Conservation (phyloP, 148 eudicot genomes). For the Fagopyrum tataricum region DNA sequence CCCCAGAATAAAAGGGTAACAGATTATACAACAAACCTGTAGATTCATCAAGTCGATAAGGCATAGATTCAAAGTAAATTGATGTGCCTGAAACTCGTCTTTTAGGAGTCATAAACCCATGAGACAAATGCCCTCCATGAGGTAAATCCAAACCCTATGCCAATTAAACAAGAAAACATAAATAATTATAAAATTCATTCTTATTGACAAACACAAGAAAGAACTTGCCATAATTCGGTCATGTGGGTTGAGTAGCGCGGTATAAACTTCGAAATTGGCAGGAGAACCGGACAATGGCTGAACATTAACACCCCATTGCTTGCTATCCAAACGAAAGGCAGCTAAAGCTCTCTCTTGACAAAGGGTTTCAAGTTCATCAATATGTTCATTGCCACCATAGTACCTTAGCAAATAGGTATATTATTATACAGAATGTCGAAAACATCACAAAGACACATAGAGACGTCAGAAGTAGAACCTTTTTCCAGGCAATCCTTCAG, state of each 20-base stretch:
- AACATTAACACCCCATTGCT: slow-evolving; percentile 93
- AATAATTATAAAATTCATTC: not conserved
- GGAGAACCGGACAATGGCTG: slow-evolving; percentile 94
- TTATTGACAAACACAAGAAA: not conserved
- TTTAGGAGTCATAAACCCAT: slow-evolving; percentile 91
- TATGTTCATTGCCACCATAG: slow-evolving; percentile 87
- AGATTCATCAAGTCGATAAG: slow-evolving; percentile 83
- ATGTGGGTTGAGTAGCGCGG: slow-evolving; percentile 83
- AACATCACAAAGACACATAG: not conserved
- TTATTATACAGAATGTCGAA: not conserved
- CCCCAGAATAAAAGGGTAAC: not conserved
- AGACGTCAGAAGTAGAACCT: slow-evolving; percentile 32
- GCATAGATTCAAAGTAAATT: slow-evolving; percentile 89
- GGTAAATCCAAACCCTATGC: slow-evolving; percentile 81
- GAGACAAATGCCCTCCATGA: slow-evolving; percentile 90
- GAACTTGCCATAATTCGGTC: slow-evolving; percentile 78
- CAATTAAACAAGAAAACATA: not conserved
- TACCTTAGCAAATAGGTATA: slow-evolving; percentile 32
- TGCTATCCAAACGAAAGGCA: slow-evolving; percentile 64
- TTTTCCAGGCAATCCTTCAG: slow-evolving; percentile 94
- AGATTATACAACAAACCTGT: slow-evolving; percentile 38
- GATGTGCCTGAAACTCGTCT: slow-evolving; percentile 88
- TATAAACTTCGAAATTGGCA: slow-evolving; percentile 92
- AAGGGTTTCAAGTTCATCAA: slow-evolving; percentile 74
- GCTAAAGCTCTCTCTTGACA: slow-evolving; percentile 84